A percentile compares a stretch with the other conserved stretches of the same genome.
Conservation (phyloP, 176 grass and related monocot genomes). For the Aegilops bicornis region DNA sequence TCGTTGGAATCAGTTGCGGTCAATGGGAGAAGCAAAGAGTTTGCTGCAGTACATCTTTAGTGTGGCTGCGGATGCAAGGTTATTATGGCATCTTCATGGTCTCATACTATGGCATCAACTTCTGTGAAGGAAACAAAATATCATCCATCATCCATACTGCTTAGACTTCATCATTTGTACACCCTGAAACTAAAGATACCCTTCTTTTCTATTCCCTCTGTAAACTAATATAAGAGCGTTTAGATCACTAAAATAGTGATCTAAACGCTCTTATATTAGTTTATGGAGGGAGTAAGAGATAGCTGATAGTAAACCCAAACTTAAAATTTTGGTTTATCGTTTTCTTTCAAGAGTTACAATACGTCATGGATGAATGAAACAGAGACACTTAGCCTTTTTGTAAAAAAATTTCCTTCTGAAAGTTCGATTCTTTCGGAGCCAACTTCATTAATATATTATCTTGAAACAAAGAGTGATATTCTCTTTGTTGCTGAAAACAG, state of each 20-base stretch:
- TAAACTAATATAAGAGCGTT: no score
- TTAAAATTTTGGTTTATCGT: neutral
- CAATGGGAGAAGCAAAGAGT: slow-evolving; percentile 90
- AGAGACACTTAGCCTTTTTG: neutral
- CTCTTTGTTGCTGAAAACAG: slow-evolving; percentile 43
- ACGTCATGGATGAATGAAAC: neutral
- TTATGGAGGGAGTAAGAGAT: neutral
- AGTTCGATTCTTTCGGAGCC: neutral
- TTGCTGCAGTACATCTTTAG: slow-evolving; percentile 87
- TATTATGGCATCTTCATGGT: slow-evolving; percentile 16
- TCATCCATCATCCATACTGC: neutral
- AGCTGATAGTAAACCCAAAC: neutral
- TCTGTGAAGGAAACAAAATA: neutral
- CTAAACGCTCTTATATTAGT: no score
- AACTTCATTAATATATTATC: neutral
- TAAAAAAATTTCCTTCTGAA: neutral
- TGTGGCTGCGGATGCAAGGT: slow-evolving; percentile 90
- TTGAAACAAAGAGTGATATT: neutral
- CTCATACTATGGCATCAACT: neutral
- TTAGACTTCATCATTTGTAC: neutral
- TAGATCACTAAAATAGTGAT: no score
- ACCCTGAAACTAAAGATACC: slow-evolving; percentile 5
- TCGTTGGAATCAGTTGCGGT: slow-evolving; percentile 89
- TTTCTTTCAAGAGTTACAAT: neutral
- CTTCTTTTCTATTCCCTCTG: neutral